A percentile compares a stretch with the other conserved stretches of the same genome.
These are phyloP conservation scores for Casuarina equisetifolia DNA, from an alignment of 306 rosid genomes.

Conservation along the genomic window DNA sequence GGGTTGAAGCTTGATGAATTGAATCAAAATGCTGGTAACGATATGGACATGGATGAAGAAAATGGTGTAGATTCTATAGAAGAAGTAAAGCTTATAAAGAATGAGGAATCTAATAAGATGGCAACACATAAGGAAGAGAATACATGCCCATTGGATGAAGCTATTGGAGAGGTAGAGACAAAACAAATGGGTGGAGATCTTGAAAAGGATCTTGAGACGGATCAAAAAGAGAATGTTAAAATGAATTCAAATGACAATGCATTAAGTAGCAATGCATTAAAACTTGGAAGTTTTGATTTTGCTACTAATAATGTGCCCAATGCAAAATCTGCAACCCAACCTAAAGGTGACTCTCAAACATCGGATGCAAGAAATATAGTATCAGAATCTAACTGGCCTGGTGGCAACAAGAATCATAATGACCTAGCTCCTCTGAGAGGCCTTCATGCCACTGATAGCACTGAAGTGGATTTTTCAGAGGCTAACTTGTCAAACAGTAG, in stretches of 20 bases:
- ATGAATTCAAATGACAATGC: conserved; percentile 30
- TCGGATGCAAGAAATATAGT: conserved; percentile 41
- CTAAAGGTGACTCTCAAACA: conserved; percentile 47
- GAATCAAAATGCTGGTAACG: conserved; percentile 50
- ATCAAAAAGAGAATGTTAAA: conserved; percentile 46
- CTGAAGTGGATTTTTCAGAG: conserved; percentile 54
- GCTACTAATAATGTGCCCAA: conserved; percentile 40
- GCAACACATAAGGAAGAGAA: conserved; percentile 45
- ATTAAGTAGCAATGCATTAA: conserved; percentile 41
- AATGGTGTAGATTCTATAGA: conserved; percentile 48
- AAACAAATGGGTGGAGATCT: conserved; percentile 46
- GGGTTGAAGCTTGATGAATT: conserved; percentile 56
- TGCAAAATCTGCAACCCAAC: conserved; percentile 47
- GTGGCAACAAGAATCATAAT: conserved; percentile 38
- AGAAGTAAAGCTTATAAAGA: conserved; percentile 48
- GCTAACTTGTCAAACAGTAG: conserved; percentile 65
- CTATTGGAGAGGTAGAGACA: conserved; percentile 57
- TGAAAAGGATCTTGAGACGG: conserved; percentile 48
- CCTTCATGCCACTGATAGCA: conserved; percentile 50
- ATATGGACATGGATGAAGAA: conserved; percentile 52
- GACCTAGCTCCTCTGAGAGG: conserved; percentile 57
- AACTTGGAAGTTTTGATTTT: conserved; percentile 38
- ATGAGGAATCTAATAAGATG: conserved; percentile 42
- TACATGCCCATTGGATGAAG: conserved; percentile 54
- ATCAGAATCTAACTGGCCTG: conserved; percentile 51